These are phyloP conservation scores for Petrea volubilis DNA, from an alignment of 257 asterid genomes.

Conservation along the genomic window DNA sequence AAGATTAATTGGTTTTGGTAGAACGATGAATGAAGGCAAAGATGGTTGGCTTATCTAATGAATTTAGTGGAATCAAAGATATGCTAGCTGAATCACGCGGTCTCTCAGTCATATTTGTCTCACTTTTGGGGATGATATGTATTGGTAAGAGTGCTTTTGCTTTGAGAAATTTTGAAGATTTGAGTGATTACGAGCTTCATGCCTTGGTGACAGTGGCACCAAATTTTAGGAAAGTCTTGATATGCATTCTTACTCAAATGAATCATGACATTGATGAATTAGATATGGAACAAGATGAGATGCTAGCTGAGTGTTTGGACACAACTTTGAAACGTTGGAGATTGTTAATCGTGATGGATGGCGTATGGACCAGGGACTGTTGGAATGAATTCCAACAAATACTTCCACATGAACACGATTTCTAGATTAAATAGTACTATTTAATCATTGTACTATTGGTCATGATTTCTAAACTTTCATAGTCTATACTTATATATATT, in stretches of 20 bases:
- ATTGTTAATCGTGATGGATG: too few species aligned
- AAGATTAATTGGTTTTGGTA: background rate
- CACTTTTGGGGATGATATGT: background rate
- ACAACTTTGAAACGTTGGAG: too few species aligned
- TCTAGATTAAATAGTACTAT: too few species aligned
- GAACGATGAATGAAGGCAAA: background rate
- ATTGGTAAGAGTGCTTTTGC: background rate
- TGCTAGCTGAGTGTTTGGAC: too few species aligned
- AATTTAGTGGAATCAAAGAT: background rate
- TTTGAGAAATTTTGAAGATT: background rate
- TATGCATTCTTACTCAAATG: background rate
- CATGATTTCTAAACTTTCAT: too few species aligned
- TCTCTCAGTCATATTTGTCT: background rate
- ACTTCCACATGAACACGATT: too few species aligned
- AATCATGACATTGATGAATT: background rate
- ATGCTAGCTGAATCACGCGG: background rate
- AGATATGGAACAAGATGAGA: background rate
- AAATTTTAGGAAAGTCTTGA: background rate
- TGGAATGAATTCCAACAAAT: too few species aligned
- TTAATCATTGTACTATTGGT: too few species aligned
- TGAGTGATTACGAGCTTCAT: background rate
- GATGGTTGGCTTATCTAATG: background rate
- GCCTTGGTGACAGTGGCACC: background rate
- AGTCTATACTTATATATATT: too few species aligned
- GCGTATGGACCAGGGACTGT: too few species aligned